phyloP scores from a whole-genome alignment of 2,329 filamentous ascomycete genomes.

The Xylaria sp. region DNA sequence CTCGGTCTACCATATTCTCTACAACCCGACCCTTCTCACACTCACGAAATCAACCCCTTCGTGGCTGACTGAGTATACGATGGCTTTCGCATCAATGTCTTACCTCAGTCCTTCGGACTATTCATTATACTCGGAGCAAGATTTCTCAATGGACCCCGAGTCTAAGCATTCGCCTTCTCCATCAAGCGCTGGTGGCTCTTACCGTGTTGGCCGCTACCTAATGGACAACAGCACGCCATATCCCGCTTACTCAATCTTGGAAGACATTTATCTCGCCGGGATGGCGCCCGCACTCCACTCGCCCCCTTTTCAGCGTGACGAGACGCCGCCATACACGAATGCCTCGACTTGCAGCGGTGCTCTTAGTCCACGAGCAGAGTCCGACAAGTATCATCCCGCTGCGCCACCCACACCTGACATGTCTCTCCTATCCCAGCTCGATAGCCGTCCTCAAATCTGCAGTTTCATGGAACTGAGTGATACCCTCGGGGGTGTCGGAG shows the following conservation, averaged over 20 bases:
- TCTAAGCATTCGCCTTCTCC: slow-evolving; percentile 24
- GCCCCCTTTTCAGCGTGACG: slow-evolving; percentile 28
- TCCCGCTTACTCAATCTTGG: slow-evolving; percentile 21
- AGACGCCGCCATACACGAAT: slow-evolving; percentile 37
- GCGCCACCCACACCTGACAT: slow-evolving; percentile 38
- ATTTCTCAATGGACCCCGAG: slow-evolving; percentile 26
- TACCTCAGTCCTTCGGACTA: slow-evolving; percentile 18
- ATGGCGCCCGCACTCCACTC: slow-evolving; percentile 20
- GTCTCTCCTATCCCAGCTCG: slow-evolving; percentile 31
- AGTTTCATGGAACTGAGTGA: slow-evolving; percentile 31
- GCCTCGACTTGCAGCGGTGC: slow-evolving; percentile 36
- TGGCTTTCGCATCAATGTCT: slow-evolving; percentile 11
- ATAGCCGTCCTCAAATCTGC: slow-evolving; percentile 28
- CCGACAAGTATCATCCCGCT: slow-evolving; percentile 34
- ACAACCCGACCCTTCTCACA: not conserved
- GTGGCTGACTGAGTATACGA: slow-evolving; percentile 5
- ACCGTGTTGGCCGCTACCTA: slow-evolving; percentile 28
- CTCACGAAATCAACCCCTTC: not conserved
- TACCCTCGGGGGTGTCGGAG: slow-evolving; percentile 33
- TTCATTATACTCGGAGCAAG: slow-evolving; percentile 15
- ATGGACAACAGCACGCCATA: slow-evolving; percentile 29
- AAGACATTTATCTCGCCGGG: slow-evolving; percentile 18
- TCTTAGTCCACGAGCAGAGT: slow-evolving; percentile 37
- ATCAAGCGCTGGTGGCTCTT: slow-evolving; percentile 12
- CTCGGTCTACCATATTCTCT: not conserved